Conservation (phyloP, 2,329 filamentous ascomycete species). For the Aspergillus fijiensis region DNA sequence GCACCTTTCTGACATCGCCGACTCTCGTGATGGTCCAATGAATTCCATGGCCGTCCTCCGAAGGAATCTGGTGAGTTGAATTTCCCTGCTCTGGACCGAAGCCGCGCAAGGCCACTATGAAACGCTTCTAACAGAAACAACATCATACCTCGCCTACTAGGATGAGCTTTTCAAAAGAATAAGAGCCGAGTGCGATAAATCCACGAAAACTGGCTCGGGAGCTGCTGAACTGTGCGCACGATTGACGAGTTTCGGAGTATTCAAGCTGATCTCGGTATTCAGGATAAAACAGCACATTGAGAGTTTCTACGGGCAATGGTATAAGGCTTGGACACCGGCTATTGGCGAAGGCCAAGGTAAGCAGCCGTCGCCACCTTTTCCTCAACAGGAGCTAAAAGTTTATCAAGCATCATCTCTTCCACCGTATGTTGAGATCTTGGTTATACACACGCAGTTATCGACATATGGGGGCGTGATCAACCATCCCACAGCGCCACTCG, state of each 20-base stretch:
- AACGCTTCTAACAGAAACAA: conserved; percentile 8
- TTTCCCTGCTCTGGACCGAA: background rate
- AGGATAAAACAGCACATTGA: conserved; percentile 62
- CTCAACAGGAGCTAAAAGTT: conserved; percentile 43
- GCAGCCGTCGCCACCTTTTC: conserved; percentile 16
- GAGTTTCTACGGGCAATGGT: conserved; percentile 65
- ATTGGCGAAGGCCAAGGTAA: conserved; percentile 56
- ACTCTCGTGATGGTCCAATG: conserved; percentile 68
- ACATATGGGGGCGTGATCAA: conserved; percentile 74
- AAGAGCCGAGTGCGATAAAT: conserved; percentile 39
- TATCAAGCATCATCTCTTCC: conserved; percentile 52
- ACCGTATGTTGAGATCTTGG: conserved; percentile 72
- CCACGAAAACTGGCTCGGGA: conserved; percentile 32
- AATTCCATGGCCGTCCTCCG: conserved; percentile 70
- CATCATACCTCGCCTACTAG: conserved; percentile 13
- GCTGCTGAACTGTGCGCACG: conserved; percentile 32
- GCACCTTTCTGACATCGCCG: conserved; percentile 64
- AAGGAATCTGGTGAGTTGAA: conserved; percentile 58
- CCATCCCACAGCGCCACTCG: conserved; percentile 67
- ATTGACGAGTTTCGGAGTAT: background rate
- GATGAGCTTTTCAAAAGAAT: conserved; percentile 35
- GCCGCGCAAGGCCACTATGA: background rate
- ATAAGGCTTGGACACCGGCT: conserved; percentile 60
- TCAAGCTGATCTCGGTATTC: conserved; percentile 3
- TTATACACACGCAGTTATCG: conserved; percentile 71